Base-by-base conservation (phyloP, 805 yeast genomes). In the Ogataea ramenticola region DNA sequence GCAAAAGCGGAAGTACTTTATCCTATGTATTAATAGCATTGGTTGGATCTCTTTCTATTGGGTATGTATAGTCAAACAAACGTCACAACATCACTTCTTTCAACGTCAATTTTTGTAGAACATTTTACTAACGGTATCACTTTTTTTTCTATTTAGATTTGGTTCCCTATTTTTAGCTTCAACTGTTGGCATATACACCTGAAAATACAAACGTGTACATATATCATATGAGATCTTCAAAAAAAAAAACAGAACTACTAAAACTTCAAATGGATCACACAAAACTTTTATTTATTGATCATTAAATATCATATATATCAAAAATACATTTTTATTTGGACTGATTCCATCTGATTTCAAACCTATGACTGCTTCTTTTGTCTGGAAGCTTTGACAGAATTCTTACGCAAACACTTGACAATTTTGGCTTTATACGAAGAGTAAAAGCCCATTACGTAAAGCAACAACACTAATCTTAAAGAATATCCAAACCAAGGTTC, bases 141-240 rank as follows among this genome's bases (percentile, higher is more conserved):
- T 39, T 35, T 10, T 9, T 5, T 11, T 20, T 6, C 20, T 4
- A 3, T 29, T 17, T 19, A 47, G 49, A 2, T 62, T 62, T 45
- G 61, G 67, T 3, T 45, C 53, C 9, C 39, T 60, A 21, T 60
- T 58, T 17, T 42, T 60, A 12, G 51, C 66, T 24, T 61, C 63
- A 12, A 46, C 47, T 30, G 56, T 60, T 38, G 68, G 67, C 10
- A 63, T 62, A 12, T 26, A 26, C 22, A 16, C 32, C 16, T 26
- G 21, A 36, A 24, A 24, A 24, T 24, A 24, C 27, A 6, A 24
- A 24, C 27, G n/a, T n/a, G n/a, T n/a, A n/a, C n/a, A n/a, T n/a
- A n/a, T n/a, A n/a, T n/a, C n/a, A n/a, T n/a, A n/a, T n/a, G n/a
- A n/a, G n/a, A n/a, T n/a, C n/a, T n/a, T n/a, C n/a, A n/a, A n/a